These are phyloP conservation scores for Ceratocystis destructans DNA, from an alignment of 2,329 filamentous ascomycete species.

Conservation along the genomic window DNA sequence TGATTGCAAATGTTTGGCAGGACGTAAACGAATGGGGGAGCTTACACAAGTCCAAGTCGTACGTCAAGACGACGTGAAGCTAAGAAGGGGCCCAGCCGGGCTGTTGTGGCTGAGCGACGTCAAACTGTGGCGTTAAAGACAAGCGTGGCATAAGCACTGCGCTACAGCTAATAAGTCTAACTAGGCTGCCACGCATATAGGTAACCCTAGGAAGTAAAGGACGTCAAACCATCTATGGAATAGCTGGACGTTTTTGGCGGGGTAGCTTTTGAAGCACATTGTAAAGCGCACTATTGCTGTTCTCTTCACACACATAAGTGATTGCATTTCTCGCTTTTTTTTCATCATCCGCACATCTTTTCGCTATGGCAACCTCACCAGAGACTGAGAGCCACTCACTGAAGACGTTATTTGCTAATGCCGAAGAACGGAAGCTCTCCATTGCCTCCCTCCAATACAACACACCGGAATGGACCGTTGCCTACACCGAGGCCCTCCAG, in stretches of 20 bases:
- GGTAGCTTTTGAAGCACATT: conserved; percentile 2
- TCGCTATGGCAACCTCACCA: background rate
- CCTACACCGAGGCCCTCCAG: conserved; percentile 51
- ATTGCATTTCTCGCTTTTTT: background rate
- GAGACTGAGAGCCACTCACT: conserved; percentile 37
- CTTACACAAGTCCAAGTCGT: background rate
- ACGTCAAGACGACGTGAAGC: background rate
- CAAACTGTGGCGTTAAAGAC: background rate
- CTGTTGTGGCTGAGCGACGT: conserved; percentile 1
- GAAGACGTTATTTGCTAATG: conserved; percentile 36
- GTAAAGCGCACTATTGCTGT: background rate
- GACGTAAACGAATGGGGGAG: background rate
- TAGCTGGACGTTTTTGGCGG: conserved; percentile 11
- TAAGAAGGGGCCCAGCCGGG: background rate
- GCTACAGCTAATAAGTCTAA: background rate
- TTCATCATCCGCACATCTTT: background rate
- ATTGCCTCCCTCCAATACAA: conserved; percentile 53
- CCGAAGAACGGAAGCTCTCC: conserved; percentile 38
- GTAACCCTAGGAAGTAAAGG: background rate
- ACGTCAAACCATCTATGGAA: background rate
- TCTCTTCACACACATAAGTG: background rate
- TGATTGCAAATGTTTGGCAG: background rate
- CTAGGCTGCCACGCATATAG: background rate
- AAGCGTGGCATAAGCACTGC: background rate
- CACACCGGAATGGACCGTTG: conserved; percentile 51